A percentile compares a stretch with the other conserved stretches of the same genome.
These are phyloP conservation scores for Parachaetomium inaequale DNA, from an alignment of 495 filamentous ascomycete species.

Conservation along the genomic window DNA sequence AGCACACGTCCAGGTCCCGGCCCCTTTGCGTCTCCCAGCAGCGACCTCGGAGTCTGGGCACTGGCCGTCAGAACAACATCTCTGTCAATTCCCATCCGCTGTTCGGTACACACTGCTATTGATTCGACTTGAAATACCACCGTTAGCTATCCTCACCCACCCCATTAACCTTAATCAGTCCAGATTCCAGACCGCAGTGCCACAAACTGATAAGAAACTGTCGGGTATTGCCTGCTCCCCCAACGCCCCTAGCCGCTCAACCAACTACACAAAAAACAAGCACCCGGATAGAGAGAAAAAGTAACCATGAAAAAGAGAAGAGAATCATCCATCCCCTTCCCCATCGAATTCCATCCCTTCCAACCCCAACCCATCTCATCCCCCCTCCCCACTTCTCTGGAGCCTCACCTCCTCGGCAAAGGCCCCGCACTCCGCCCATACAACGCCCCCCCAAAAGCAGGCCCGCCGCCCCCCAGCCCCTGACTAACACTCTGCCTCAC, in stretches of 20 bases:
- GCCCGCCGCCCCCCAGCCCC: constrained; percentile 41
- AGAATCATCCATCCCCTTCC: background rate
- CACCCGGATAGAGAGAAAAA: background rate
- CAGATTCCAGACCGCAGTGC: background rate
- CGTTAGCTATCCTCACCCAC: background rate
- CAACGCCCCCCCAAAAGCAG: constrained; percentile 33
- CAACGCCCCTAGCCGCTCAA: constrained; percentile 4
- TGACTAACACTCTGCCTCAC: constrained; percentile 82
- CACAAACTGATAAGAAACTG: background rate
- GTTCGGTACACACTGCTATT: background rate
- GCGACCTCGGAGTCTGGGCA: constrained; percentile 3
- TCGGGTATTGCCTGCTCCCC: constrained; percentile 10
- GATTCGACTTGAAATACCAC: background rate
- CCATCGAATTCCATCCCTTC: too few species aligned
- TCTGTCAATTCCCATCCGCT: too few species aligned
- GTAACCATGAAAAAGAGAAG: background rate
- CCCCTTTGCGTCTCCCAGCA: background rate
- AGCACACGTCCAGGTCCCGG: background rate
- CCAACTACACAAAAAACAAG: background rate
- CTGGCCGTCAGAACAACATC: too few species aligned
- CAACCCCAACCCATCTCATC: too few species aligned
- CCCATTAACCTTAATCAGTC: background rate
- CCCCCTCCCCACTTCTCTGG: background rate
- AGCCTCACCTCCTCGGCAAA: constrained; percentile 26
- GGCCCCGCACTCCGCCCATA: constrained; percentile 28